These are phyloP conservation scores for Crucihimalaya himalaica DNA, from an alignment of 345 rosid species.

Conservation along the genomic window DNA sequence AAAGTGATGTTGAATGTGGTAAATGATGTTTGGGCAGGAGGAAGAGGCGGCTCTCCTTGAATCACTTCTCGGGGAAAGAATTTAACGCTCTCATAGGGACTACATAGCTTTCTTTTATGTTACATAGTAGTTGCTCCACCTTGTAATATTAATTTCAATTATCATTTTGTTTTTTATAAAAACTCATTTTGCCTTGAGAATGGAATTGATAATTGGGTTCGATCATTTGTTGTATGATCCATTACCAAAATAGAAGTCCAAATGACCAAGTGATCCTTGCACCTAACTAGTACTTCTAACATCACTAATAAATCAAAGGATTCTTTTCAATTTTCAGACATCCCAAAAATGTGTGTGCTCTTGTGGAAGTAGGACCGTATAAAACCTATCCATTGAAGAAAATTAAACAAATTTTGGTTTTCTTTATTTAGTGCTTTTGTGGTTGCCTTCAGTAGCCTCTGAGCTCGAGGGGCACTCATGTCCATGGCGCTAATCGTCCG, in stretches of 20 bases:
- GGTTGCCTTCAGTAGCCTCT: neutral
- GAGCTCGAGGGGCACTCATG: neutral
- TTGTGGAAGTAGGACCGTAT: slow-evolving; percentile 16
- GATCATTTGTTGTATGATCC: neutral
- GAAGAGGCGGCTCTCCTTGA: slow-evolving; percentile 91
- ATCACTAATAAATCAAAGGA: neutral
- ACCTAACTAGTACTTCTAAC: neutral
- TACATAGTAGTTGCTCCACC: neutral
- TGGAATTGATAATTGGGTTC: neutral
- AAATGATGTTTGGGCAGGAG: slow-evolving; percentile 53
- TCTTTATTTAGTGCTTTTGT: neutral
- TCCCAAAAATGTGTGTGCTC: neutral
- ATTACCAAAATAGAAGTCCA: neutral
- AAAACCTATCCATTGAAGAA: slow-evolving; percentile 19
- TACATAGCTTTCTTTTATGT: slow-evolving; percentile 19
- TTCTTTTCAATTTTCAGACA: neutral
- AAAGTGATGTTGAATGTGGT: slow-evolving; percentile 8
- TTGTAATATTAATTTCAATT: neutral
- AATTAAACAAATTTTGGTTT: neutral
- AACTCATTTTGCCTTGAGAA: slow-evolving; percentile 4
- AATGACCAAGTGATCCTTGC: neutral
- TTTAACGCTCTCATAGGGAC: slow-evolving; percentile 26
- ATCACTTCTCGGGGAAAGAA: slow-evolving; percentile 70
- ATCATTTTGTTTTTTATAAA: slow-evolving; percentile 11
- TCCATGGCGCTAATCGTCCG: slow-evolving; percentile 21